Evolutionary conservation across 495 filamentous ascomycete species (phyloP).

Genomic region (Monascus purpureus): DNA sequence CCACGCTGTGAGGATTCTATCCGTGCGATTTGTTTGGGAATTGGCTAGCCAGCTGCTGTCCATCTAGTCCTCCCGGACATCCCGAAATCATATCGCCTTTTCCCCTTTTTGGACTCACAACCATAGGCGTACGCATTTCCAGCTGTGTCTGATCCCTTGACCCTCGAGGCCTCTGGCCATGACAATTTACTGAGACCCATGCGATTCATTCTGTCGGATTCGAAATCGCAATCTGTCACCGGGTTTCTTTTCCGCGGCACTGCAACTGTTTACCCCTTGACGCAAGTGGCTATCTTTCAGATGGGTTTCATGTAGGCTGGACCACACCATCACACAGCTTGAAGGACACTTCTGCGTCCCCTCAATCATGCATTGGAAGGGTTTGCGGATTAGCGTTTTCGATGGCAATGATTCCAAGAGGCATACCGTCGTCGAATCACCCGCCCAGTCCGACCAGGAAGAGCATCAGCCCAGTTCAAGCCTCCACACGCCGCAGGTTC

Average conservation of each 20-base stretch:
- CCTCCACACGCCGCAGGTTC: constrained; percentile 15
- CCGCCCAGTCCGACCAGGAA: constrained; percentile 22
- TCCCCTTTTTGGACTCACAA: too few relatives aligned
- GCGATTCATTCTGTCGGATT: too few relatives aligned
- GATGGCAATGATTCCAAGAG: constrained; percentile 25
- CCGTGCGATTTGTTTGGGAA: too few relatives aligned
- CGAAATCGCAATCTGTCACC: too few relatives aligned
- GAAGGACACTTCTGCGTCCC: constrained; percentile 3
- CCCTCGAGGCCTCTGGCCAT: background rate
- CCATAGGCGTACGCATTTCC: too few relatives aligned
- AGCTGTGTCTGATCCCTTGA: too few relatives aligned
- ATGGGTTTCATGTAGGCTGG: constrained; percentile 8
- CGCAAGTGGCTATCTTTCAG: background rate
- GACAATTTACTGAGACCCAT: background rate
- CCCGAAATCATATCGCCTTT: too few relatives aligned
- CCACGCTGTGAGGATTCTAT: too few relatives aligned
- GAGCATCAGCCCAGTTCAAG: constrained; percentile 29
- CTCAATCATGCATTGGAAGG: constrained; percentile 36
- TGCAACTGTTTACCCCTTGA: background rate
- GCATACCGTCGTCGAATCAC: constrained; percentile 21
- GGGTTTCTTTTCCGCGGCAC: background rate
- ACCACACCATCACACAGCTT: constrained; percentile 1
- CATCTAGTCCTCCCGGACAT: too few relatives aligned
- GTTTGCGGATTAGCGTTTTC: constrained; percentile 23
- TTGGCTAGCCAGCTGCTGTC: too few relatives aligned